Evolutionary conservation across 495 filamentous ascomycete genomes (phyloP), one percentile per base, ranked within the genome.

Genomic region (Thozetella sp.): DNA sequence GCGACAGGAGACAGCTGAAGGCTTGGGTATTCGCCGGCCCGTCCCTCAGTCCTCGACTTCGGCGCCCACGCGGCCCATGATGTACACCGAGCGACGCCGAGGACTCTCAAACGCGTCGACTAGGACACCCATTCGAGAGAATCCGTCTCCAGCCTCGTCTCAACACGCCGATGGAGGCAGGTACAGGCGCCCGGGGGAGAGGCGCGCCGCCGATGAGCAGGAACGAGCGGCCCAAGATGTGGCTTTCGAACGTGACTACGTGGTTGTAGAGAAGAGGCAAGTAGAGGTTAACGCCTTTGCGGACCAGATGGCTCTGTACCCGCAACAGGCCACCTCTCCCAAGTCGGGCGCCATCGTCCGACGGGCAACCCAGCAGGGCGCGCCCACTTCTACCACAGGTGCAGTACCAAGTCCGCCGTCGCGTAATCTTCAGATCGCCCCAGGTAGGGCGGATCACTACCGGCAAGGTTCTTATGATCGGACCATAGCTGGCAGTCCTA

Each of bases 281-380:
- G 93, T 98, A 2, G 92, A 97, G 71, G 94, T 98, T 25, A 97
- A 99, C 75, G 94, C 95, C 2, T 92, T 99, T 68, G 95, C 95
- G 10, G 95, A 99, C 69, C 93, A 98, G 71, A 76, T 99, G 62
- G 92, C 91, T 19, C 86, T 92, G 51, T 92, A 90, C 58, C 83
- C 88, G 54, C 79, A 81, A 40, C 80, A 87, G 54, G 66, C 72
- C 0, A 63, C 68, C 23, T 78, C 80, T 15, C 74, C 80, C 17
- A 71, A 76, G 52, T 72, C 79, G 20, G 77, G 76, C 22, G 77
- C 79, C 53, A 71, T 84, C 25, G 66, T 79, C 19, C 74, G 81
- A 55, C 76, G 78, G 59, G 67, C 71, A 53, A 88, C 93, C n/a
- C 87, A 93, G 65, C 86, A 90, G 24, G 88, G 85, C 2, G 63